These are phyloP conservation scores for Phytophthora pistaciae DNA, from an alignment of 352 stramenopile species.

Conservation along the genomic window DNA sequence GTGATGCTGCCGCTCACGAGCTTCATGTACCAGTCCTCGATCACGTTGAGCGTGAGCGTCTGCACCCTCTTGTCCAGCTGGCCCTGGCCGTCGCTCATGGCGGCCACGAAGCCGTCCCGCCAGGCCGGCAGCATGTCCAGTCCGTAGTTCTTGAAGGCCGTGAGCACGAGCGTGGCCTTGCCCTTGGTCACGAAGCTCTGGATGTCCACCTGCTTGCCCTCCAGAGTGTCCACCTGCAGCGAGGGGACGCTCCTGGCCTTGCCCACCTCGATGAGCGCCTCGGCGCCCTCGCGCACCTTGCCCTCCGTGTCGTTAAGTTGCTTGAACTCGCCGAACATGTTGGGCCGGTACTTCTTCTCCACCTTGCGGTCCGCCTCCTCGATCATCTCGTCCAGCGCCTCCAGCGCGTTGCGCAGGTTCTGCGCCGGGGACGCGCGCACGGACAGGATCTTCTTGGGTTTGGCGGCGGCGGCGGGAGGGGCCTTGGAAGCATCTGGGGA, in stretches of 20 bases:
- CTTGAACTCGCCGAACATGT: conserved; percentile 92
- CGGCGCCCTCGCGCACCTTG: conserved; percentile 68
- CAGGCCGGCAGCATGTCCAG: conserved; percentile 84
- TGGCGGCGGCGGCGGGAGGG: conserved; percentile 1
- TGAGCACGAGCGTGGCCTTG: conserved; percentile 80
- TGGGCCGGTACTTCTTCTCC: conserved; percentile 87
- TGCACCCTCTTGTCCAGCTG: conserved; percentile 46
- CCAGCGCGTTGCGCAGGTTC: conserved; percentile 79
- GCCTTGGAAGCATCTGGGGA: conserved; percentile 10
- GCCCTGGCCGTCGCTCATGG: conserved; percentile 43
- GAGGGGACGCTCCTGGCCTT: conserved; percentile 68
- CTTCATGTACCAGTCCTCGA: conserved; percentile 93
- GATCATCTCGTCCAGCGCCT: conserved; percentile 85
- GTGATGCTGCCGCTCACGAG: conserved; percentile 77
- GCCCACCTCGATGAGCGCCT: conserved; percentile 62
- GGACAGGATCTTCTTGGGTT: conserved; percentile 44
- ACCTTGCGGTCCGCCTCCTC: conserved; percentile 87
- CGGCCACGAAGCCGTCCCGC: conserved; percentile 67
- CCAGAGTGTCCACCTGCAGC: conserved; percentile 62
- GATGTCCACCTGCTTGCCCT: conserved; percentile 56
- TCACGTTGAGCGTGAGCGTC: conserved; percentile 82
- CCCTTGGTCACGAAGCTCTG: conserved; percentile 57
- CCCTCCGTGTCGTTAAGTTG: conserved; percentile 89
- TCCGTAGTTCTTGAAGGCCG: conserved; percentile 89
- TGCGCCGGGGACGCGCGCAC: conserved; percentile 60